Conservation (phyloP, 805 yeast genomes). For the Gaillardinia entomophila region DNA sequence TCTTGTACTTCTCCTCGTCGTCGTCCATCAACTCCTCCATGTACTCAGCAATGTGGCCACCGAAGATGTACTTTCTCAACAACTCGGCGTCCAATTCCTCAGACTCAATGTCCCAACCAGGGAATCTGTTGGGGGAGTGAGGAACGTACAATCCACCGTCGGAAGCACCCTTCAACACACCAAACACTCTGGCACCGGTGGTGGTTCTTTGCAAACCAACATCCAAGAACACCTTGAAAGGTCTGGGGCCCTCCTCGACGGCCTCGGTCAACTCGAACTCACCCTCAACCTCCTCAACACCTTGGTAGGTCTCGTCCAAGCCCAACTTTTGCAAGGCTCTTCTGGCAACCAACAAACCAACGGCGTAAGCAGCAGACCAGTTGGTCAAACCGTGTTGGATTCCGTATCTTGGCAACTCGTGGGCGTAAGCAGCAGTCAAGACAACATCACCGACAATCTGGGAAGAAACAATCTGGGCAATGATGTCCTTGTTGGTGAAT, state of each 20-base stretch:
- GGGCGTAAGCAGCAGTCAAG: constrained; percentile 96
- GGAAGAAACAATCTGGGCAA: constrained; percentile 94
- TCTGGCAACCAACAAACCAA: constrained; percentile 98
- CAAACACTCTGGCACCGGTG: constrained; percentile 99
- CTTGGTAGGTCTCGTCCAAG: constrained; percentile 94
- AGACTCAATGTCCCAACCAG: constrained; percentile 99
- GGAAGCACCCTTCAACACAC: constrained; percentile 99
- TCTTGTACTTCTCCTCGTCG: constrained; percentile 98
- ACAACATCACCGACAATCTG: constrained; percentile 96
- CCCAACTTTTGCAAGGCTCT: constrained; percentile 97
- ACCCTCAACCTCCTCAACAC: constrained; percentile 99
- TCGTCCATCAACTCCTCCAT: constrained; percentile 99
- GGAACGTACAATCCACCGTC: constrained; percentile 99
- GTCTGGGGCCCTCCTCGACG: constrained; percentile 98
- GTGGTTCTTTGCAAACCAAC: constrained; percentile 99
- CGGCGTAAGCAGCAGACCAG: constrained; percentile 99
- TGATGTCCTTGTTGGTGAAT: constrained; percentile 99
- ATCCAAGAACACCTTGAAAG: constrained; percentile 99
- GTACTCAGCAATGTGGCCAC: constrained; percentile 99
- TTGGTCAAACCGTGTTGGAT: constrained; percentile 97
- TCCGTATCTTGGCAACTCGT: constrained; percentile 97
- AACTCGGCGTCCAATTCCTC: constrained; percentile 97
- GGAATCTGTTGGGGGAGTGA: constrained; percentile 99
- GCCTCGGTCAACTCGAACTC: constrained; percentile 98
- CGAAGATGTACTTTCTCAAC: constrained; percentile 98